These are phyloP conservation scores for Scleroderma citrinum DNA, from an alignment of 768 basidiomycete genomes.

Conservation along the genomic window DNA sequence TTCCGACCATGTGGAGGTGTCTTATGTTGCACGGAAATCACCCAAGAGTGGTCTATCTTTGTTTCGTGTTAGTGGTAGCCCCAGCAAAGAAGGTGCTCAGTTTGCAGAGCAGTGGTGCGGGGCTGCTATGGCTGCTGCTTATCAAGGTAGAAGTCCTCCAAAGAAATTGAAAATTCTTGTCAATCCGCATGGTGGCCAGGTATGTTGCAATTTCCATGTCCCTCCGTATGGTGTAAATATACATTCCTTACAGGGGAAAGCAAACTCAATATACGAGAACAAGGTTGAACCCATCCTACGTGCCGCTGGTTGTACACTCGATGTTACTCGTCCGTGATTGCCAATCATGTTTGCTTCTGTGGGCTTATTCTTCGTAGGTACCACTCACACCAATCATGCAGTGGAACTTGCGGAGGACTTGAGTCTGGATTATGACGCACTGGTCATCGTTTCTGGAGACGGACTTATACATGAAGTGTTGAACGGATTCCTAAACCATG, in stretches of 20 bases:
- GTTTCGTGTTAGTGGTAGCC: conserved; percentile 36
- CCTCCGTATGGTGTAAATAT: background rate
- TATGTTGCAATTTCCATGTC: conserved; percentile 31
- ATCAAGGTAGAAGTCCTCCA: conserved; percentile 55
- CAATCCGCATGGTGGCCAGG: conserved; percentile 78
- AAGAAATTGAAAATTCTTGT: conserved; percentile 63
- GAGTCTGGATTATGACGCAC: conserved; percentile 57
- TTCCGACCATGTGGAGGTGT: conserved; percentile 37
- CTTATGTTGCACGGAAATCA: conserved; percentile 44
- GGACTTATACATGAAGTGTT: conserved; percentile 79
- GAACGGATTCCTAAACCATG: conserved; percentile 73
- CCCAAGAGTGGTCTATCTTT: conserved; percentile 36
- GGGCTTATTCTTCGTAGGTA: conserved; percentile 39
- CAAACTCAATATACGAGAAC: conserved; percentile 43
- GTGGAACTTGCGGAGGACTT: conserved; percentile 54
- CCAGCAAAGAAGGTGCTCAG: conserved; percentile 29
- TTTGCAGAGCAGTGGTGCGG: conserved; percentile 47
- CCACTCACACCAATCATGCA: conserved; percentile 59
- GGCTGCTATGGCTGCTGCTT: conserved; percentile 49
- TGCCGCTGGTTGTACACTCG: conserved; percentile 56
- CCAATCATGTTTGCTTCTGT: background rate
- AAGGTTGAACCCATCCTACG: conserved; percentile 68
- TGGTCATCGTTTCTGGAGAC: conserved; percentile 77
- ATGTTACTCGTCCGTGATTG: conserved; percentile 51
- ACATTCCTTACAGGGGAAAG: conserved; percentile 49